Percentiles rank a stretch among this genome's conserved stretches.
phyloP scores from a whole-genome alignment of 305 asterid genomes.

The Lippia alba region DNA sequence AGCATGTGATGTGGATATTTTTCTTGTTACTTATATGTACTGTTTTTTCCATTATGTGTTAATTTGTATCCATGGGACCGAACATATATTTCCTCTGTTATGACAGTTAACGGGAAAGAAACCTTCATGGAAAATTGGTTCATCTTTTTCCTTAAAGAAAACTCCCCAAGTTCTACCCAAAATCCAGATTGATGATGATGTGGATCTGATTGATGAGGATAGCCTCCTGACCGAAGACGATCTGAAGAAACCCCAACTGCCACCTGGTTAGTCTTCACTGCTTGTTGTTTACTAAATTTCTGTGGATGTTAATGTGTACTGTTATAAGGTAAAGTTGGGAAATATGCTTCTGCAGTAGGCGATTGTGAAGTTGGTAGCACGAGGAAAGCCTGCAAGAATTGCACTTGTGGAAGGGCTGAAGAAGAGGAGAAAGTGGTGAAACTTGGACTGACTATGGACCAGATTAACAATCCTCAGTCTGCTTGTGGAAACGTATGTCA shows the following conservation, averaged over 20 bases:
- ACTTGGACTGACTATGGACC: slow-evolving; percentile 81
- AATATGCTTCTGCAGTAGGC: slow-evolving; percentile 41
- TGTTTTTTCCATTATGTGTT: slow-evolving; percentile 14
- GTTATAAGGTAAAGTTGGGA: slow-evolving; percentile 1
- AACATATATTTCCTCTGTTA: slow-evolving; percentile 12
- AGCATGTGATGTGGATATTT: neutral
- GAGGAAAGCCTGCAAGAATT: slow-evolving; percentile 94
- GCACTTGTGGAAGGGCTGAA: slow-evolving; percentile 95
- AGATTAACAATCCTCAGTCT: slow-evolving; percentile 85
- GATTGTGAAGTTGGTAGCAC: slow-evolving; percentile 92
- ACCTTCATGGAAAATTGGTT: slow-evolving; percentile 92
- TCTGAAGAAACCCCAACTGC: slow-evolving; percentile 82
- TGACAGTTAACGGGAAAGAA: slow-evolving; percentile 74
- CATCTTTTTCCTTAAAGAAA: slow-evolving; percentile 80
- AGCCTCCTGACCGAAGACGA: slow-evolving; percentile 93
- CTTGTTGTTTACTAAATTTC: slow-evolving; percentile 9
- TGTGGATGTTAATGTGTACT: neutral
- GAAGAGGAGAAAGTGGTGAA: slow-evolving; percentile 76
- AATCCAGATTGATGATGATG: slow-evolving; percentile 81
- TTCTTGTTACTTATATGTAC: neutral
- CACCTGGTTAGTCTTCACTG: slow-evolving; percentile 57
- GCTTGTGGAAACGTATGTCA: slow-evolving; percentile 90
- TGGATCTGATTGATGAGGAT: slow-evolving; percentile 93
- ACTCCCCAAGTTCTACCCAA: slow-evolving; percentile 55
- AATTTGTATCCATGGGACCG: slow-evolving; percentile 9